phyloP scores from a whole-genome alignment of 495 filamentous ascomycete species.

The Penicillium herquei region DNA sequence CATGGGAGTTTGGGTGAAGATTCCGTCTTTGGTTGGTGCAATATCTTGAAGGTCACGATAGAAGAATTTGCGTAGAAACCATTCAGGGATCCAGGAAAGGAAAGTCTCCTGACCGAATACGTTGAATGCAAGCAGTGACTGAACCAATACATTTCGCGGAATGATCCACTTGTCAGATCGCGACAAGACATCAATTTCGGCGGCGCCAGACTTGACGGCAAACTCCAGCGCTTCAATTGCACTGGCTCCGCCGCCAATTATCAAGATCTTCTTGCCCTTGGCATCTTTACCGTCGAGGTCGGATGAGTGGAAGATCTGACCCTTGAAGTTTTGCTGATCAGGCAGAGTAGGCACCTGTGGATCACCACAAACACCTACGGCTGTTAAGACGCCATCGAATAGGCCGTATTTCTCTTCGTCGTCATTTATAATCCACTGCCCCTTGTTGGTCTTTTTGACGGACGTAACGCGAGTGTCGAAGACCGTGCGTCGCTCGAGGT shows the following conservation, averaged over 20 bases:
- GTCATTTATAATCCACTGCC: conserved; percentile 79
- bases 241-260: conserved; percentile 78
- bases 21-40: conserved; percentile 60
- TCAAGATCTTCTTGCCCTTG: conserved; percentile 67
- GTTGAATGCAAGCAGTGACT: conserved; percentile 72
- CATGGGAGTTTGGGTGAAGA: conserved; percentile 82
- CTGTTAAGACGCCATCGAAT: conserved; percentile 77
- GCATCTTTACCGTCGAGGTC: conserved; percentile 67
- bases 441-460: conserved; percentile 64
- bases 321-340: conserved; percentile 64
- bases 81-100: conserved; percentile 75
- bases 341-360: conserved; percentile 68
- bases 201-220: conserved; percentile 62
- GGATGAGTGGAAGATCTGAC: conserved; percentile 71
- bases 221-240: conserved; percentile 85
- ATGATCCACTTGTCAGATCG: conserved; percentile 89
- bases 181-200: conserved; percentile 68
- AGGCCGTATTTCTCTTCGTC: conserved; percentile 64
- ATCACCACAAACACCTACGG: conserved; percentile 77
- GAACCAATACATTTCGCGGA: conserved; percentile 71
- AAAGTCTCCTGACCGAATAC: conserved; percentile 75
- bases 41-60: conserved; percentile 81
- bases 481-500: conserved; percentile 64
- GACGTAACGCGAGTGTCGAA: conserved; percentile 69
- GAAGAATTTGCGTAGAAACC: conserved; percentile 72